Conservation (phyloP, 2,329 filamentous ascomycete species). For the Sclerotinia nivalis region DNA sequence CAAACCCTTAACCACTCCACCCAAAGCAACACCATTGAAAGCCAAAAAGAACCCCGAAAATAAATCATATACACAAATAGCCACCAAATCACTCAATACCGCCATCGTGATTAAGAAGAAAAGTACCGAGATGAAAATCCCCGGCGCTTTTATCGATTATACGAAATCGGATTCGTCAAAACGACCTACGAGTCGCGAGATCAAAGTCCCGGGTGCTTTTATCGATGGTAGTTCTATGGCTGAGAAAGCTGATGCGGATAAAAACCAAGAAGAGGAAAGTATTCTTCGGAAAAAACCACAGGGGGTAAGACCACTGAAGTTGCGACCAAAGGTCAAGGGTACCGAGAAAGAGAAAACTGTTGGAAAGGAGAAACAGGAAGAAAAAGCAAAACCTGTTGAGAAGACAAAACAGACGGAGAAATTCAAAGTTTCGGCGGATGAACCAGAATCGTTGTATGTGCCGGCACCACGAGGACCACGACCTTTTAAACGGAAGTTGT, state of each 20-base stretch:
- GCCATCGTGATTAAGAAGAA: not conserved
- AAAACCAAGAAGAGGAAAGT: slow-evolving; percentile 28
- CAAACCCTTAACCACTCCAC: not conserved
- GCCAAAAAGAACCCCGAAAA: not conserved
- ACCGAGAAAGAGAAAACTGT: not conserved
- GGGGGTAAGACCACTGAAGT: not conserved
- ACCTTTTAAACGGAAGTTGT: slow-evolving; percentile 11
- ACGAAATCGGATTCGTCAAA: not conserved
- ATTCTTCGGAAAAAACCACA: not conserved
- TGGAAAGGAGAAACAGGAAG: not conserved
- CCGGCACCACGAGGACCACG: slow-evolving; percentile 8
- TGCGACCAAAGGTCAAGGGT: not conserved
- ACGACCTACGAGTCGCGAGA: slow-evolving; percentile 19
- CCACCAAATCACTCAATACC: not conserved
- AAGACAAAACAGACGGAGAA: not conserved
- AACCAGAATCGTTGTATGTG: not conserved
- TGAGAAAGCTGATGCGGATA: slow-evolving; percentile 14
- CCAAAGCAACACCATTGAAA: not conserved
- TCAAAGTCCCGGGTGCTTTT: slow-evolving; percentile 31
- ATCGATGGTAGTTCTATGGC: slow-evolving; percentile 26
- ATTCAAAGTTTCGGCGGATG: not conserved
- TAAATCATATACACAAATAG: not conserved
- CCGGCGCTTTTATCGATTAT: slow-evolving; percentile 13
- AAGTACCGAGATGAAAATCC: slow-evolving; percentile 18
- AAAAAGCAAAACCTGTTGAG: not conserved